Base-by-base conservation (phyloP, 257 asterid species). In the Anisodus acutangulus region DNA sequence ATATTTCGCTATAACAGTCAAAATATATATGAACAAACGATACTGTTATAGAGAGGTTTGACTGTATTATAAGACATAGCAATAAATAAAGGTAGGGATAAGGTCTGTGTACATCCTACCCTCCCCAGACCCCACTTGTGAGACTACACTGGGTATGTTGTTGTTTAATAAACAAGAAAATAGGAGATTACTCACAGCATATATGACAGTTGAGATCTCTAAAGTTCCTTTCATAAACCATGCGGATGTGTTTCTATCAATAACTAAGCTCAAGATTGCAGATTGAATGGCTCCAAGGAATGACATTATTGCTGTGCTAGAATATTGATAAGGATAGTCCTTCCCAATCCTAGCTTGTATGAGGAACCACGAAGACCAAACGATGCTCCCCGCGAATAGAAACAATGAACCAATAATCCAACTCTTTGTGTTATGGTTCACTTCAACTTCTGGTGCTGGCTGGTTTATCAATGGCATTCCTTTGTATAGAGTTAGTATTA, bases 311-410 rank as follows among this genome's bases (percentile, higher is more conserved):
- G 91, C 85, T 3, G 97, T 94, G 91, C 94, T 94, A 1, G 98
- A 88, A 83, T 95, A 95, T 37, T 82, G 88, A 58, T 89, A 88
- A 0, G 98, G 96, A 79, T 84, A 94, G 62, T 81, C 86, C 6
- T 88, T 85, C 35, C 97, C 96, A 16, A 94, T 86, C 84, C 78
- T 90, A 4, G 93, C 91, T 87, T 93, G 98, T 54, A 93, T 83
- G 13, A 91, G 84, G 80, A 92, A 95, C 98, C 98, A 95, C 8
- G 94, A 94, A 22, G 97, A 85, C 98, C 97, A 94, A 43, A 85
- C 83, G 7, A 91, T 5, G 86, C 92, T 88, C 45, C 94, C 96
- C 3, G 84, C 83, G n/a, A 84, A 70, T 17, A 95, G 89, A 87
- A 92, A 88, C 5, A 90, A 83, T 5, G 98, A 87, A 17, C 98